These are phyloP conservation scores for Geopyxis carbonaria DNA, from an alignment of 495 filamentous ascomycete species.

Conservation along the genomic window DNA sequence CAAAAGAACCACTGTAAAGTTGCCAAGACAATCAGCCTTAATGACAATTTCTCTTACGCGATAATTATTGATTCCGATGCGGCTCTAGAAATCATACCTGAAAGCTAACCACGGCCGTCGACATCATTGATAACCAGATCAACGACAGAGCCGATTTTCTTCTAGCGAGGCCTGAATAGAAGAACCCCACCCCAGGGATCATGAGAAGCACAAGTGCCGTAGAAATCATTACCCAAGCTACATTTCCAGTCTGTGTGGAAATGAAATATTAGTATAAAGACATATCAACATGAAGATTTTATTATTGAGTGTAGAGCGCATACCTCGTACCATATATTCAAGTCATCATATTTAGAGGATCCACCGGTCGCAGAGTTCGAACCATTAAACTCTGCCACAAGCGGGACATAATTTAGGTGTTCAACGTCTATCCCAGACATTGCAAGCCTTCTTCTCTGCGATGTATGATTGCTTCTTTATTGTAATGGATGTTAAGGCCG, in stretches of 20 bases:
- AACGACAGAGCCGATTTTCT: slow-evolving; percentile 87
- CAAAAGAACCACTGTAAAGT: slow-evolving; percentile 75
- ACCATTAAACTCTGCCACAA: not conserved
- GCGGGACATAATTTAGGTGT: not conserved
- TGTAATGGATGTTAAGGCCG: too few species aligned
- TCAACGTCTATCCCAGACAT: too few species aligned
- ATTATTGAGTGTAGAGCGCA: not conserved
- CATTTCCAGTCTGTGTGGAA: slow-evolving; percentile 69
- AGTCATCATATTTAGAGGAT: not conserved
- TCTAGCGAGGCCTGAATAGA: slow-evolving; percentile 95
- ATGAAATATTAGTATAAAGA: slow-evolving; percentile 2
- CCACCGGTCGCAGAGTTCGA: not conserved
- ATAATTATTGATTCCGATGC: slow-evolving; percentile 4
- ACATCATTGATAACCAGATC: slow-evolving; percentile 95
- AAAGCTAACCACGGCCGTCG: slow-evolving; percentile 75
- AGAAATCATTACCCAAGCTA: slow-evolving; percentile 76
- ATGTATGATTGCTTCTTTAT: too few species aligned
- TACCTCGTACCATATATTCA: slow-evolving; percentile 3
- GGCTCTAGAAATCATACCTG: slow-evolving; percentile 33
- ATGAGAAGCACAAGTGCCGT: slow-evolving; percentile 88
- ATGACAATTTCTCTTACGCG: slow-evolving; percentile 4
- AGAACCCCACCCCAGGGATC: slow-evolving; percentile 96
- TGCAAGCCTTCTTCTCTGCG: too few species aligned
- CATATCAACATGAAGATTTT: too few species aligned
- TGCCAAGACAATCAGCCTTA: not conserved